Percentiles rank a stretch among this genome's conserved stretches.
These are phyloP conservation scores for Coemansia sp. DNA, from an alignment of 192 early-diverging fungal genomes.

Conservation along the genomic window DNA sequence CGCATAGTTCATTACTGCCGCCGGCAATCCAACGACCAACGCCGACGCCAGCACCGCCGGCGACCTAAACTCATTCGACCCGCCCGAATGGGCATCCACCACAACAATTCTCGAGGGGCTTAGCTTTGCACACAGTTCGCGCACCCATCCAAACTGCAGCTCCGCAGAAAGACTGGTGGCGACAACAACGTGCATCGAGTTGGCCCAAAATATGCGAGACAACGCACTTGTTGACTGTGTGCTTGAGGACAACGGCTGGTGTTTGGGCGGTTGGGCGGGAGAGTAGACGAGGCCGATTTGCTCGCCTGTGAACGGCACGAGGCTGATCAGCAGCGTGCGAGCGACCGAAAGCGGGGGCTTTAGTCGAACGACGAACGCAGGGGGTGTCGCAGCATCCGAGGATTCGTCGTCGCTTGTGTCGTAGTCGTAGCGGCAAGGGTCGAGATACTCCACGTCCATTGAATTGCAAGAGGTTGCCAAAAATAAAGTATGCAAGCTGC, in stretches of 20 bases:
- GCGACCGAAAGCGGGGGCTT: background rate
- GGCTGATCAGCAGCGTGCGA: conserved; percentile 35
- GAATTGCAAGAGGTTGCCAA: background rate
- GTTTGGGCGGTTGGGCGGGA: conserved; percentile 11
- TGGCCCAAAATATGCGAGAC: conserved; percentile 17
- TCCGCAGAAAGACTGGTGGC: conserved; percentile 13
- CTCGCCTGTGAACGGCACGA: conserved; percentile 12
- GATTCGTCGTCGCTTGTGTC: conserved; percentile 48
- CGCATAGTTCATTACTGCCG: conserved; percentile 43
- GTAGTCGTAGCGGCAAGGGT: conserved; percentile 45
- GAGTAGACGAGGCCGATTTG: conserved; percentile 37
- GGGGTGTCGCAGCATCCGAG: background rate
- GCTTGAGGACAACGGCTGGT: conserved; percentile 5
- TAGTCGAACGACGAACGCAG: conserved; percentile 29
- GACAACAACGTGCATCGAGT: conserved; percentile 13
- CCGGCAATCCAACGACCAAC: conserved; percentile 34
- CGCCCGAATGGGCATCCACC: conserved; percentile 4
- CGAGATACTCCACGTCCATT: conserved; percentile 48
- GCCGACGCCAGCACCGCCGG: conserved; percentile 39
- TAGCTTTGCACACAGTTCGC: conserved; percentile 15
- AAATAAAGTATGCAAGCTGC: background rate
- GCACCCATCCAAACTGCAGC: conserved; percentile 48
- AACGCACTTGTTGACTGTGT: conserved; percentile 25
- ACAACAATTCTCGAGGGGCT: conserved; percentile 24
- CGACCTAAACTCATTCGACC: conserved; percentile 23